These are phyloP conservation scores for Cutaneotrichosporon arboriforme DNA, from an alignment of 1,284 basidiomycete genomes.

Conservation along the genomic window DNA sequence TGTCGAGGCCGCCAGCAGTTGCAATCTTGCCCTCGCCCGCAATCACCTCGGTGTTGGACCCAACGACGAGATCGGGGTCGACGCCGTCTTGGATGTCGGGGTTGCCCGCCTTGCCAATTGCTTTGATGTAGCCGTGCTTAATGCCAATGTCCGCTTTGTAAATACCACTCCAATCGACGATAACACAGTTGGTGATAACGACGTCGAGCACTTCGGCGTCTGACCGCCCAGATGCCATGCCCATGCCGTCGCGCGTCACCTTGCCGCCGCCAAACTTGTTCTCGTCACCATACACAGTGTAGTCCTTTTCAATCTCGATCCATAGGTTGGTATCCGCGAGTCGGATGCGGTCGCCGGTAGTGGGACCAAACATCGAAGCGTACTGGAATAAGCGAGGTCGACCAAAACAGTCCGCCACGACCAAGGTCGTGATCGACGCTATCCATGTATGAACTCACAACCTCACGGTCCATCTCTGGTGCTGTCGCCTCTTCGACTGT, in stretches of 20 bases:
- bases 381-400: too few relatives aligned
- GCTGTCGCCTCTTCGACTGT: conserved; percentile 24
- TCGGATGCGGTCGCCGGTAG: conserved; percentile 79
- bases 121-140: conserved; percentile 73
- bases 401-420: too few relatives aligned
- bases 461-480: conserved; percentile 44
- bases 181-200: conserved; percentile 89
- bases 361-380: conserved; percentile 91
- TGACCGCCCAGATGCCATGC: conserved; percentile 73
- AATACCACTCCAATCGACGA: conserved; percentile 92
- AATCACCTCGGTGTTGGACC: conserved; percentile 78
- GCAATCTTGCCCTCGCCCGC: conserved; percentile 91
- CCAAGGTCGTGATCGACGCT: not conserved
- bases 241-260: conserved; percentile 92
- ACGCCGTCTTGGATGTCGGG: conserved; percentile 88
- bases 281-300: conserved; percentile 70
- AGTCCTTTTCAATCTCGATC: conserved; percentile 87
- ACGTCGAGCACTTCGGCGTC: conserved; percentile 73
- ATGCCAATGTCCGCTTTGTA: conserved; percentile 99
- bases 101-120: conserved; percentile 95
- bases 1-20: conserved; percentile 90
- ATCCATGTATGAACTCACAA: conserved; percentile 29
- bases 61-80: conserved; percentile 67
- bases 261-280: conserved; percentile 97
- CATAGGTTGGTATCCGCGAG: conserved; percentile 87